Evolutionary conservation across 2,329 filamentous ascomycete genomes (phyloP).

Genomic region (Fusarium agapanthi): DNA sequence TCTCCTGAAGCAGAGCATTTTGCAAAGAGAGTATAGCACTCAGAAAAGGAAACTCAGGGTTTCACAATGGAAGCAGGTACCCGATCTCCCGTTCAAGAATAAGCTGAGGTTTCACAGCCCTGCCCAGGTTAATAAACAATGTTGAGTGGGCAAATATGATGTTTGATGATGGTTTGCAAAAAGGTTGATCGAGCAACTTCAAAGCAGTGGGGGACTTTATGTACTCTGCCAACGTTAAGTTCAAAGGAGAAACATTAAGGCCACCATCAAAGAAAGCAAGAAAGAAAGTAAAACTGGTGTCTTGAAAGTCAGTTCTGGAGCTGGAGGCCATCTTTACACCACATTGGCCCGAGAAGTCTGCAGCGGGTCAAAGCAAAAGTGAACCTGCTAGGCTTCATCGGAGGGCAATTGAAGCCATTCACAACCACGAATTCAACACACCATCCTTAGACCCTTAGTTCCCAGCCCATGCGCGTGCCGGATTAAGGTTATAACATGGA

Average conservation of each 20-base stretch:
- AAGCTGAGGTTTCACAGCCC: background rate
- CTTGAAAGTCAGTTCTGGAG: background rate
- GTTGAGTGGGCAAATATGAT: background rate
- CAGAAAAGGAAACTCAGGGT: background rate
- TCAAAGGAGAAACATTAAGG: background rate
- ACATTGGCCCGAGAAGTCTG: background rate
- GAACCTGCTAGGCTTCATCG: background rate
- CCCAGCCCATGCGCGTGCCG: background rate
- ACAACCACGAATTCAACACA: background rate
- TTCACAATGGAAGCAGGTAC: background rate
- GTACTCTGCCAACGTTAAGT: background rate
- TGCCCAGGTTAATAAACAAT: background rate
- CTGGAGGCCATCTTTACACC: background rate
- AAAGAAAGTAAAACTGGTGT: background rate
- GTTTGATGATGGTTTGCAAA: background rate
- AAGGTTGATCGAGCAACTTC: background rate
- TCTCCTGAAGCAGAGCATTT: conserved; percentile 41
- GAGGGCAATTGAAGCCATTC: background rate
- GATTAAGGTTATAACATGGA: background rate
- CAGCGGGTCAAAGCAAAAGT: background rate
- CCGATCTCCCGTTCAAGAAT: background rate
- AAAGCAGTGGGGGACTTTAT: background rate
- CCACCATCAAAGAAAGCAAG: background rate
- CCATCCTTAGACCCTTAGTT: background rate
- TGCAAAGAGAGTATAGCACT: background rate